phyloP scores from a whole-genome alignment of 177 flowering plant species.

The Telopea speciosissima region DNA sequence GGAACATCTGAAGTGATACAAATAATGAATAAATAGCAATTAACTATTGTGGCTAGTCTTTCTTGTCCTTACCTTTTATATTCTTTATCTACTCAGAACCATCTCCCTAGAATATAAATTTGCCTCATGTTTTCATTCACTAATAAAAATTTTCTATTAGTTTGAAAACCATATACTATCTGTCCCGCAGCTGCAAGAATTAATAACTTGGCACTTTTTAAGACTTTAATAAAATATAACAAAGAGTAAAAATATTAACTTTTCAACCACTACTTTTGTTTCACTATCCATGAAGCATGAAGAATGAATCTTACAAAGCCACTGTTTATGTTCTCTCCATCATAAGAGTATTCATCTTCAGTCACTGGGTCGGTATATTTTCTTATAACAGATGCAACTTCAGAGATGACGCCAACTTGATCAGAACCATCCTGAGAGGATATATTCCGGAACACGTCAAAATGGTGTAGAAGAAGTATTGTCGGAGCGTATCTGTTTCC shows the following conservation, averaged over 20 bases:
- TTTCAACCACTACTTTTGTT: too few relatives aligned
- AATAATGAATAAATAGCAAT: too few relatives aligned
- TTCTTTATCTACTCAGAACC: too few relatives aligned
- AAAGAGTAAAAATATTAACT: not conserved
- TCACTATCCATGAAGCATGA: not conserved
- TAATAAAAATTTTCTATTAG: too few relatives aligned
- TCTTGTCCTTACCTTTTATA: too few relatives aligned
- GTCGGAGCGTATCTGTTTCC: conserved; percentile 67
- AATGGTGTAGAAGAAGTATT: conserved; percentile 84
- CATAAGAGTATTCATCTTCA: conserved; percentile 29
- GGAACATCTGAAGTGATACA: too few relatives aligned
- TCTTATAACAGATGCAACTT: conserved; percentile 74
- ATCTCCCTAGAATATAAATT: too few relatives aligned
- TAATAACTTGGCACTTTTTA: too few relatives aligned
- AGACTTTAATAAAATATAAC: not conserved
- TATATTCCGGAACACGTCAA: conserved; percentile 58
- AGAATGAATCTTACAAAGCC: conserved; percentile 34
- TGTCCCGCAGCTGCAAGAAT: too few relatives aligned
- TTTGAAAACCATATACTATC: too few relatives aligned
- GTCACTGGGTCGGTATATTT: conserved; percentile 55
- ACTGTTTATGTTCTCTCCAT: conserved; percentile 26
- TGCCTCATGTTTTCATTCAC: too few relatives aligned
- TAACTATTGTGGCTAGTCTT: too few relatives aligned
- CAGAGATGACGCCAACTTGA: conserved; percentile 60
- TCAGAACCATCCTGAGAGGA: conserved; percentile 68